Evolutionary conservation across 805 yeast genomes (phyloP), one percentile per base, ranked within the genome.

Genomic region (Cyberlindnera sargentensis): DNA sequence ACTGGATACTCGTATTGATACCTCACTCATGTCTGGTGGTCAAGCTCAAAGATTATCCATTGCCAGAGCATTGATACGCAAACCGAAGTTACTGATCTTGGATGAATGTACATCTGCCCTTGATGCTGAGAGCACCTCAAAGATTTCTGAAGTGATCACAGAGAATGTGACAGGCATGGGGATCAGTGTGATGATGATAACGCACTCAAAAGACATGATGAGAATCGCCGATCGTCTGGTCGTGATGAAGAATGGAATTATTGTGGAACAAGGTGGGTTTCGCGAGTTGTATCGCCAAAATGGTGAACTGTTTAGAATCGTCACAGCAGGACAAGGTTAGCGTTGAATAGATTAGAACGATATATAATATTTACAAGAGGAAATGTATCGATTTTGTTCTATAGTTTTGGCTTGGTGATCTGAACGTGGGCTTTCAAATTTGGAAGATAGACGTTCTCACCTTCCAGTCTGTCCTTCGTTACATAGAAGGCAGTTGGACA

Each of bases 61-160:
- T 41, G 95, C 91, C 0, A 71, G 98, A 40, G 93, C 95, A 0
- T 49, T 93, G 4, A 45, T 90, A 4, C 64, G 90, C 32, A 67
- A 71, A 23, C 93, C 97, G 0, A 65, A 67, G 29, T 51, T 80
- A 8, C 56, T 78, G 41, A 65, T 80, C 20, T 62, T 93, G 39
- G 99, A 93, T 62, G 99, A 93, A 59, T 82, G 90, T 52, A 89
- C 98, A 0, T 81, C 97, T 0, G 84, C 95, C 0, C 66, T 93
- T 39, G 99, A 93, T 58, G 69, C 81, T 0, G 73, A 69, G 20
- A 84, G 81, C 49, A 61, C 84, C 0, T 52, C 56, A 6, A 56
- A 60, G 2, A 73, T 93, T n/a, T 65, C 71, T 11, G 55, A 70
- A 2, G 50, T 86, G 45, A 66, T 91, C 0, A 42, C 52, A 9